These are phyloP conservation scores for Coemansia erecta DNA, from an alignment of 192 early-diverging fungal species.

Conservation along the genomic window DNA sequence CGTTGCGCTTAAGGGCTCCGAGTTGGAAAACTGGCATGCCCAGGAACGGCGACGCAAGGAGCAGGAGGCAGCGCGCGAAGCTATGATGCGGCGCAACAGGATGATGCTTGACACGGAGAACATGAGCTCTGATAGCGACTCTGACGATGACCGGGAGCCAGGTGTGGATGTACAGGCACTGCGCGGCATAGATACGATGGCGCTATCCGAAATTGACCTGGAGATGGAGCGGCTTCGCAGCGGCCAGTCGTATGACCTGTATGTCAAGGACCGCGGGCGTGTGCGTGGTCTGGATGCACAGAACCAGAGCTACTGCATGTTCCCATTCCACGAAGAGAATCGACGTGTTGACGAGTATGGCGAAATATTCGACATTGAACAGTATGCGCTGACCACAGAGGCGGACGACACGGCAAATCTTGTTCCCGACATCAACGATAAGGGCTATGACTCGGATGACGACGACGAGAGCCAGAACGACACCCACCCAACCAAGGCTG, in stretches of 20 bases:
- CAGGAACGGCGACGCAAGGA: slow-evolving; percentile 64
- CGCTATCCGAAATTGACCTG: slow-evolving; percentile 49
- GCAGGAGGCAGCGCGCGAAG: slow-evolving; percentile 73
- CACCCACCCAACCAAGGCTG: slow-evolving; percentile 74
- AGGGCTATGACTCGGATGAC: slow-evolving; percentile 24
- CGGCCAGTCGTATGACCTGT: slow-evolving; percentile 72
- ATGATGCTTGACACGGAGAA: slow-evolving; percentile 82
- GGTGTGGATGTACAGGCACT: slow-evolving; percentile 42
- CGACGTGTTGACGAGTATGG: slow-evolving; percentile 93
- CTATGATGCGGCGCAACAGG: slow-evolving; percentile 59
- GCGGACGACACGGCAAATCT: slow-evolving; percentile 32
- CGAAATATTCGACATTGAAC: slow-evolving; percentile 70
- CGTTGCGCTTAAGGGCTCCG: slow-evolving; percentile 83
- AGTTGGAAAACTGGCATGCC: slow-evolving; percentile 69
- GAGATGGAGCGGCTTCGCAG: slow-evolving; percentile 52
- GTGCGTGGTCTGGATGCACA: slow-evolving; percentile 76
- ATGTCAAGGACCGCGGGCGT: slow-evolving; percentile 73
- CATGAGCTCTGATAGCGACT: slow-evolving; percentile 38
- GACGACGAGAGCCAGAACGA: slow-evolving; percentile 34
- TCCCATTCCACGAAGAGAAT: slow-evolving; percentile 78
- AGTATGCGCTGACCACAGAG: slow-evolving; percentile 50
- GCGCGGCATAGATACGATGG: slow-evolving; percentile 52
- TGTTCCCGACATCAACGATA: slow-evolving; percentile 29
- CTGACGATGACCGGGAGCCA: slow-evolving; percentile 23
- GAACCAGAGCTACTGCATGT: slow-evolving; percentile 80